Percentiles rank a stretch among this genome's conserved stretches.
Evolutionary conservation across 768 basidiomycete species (phyloP).

Genomic region (Strobilomyces dryophilus): DNA sequence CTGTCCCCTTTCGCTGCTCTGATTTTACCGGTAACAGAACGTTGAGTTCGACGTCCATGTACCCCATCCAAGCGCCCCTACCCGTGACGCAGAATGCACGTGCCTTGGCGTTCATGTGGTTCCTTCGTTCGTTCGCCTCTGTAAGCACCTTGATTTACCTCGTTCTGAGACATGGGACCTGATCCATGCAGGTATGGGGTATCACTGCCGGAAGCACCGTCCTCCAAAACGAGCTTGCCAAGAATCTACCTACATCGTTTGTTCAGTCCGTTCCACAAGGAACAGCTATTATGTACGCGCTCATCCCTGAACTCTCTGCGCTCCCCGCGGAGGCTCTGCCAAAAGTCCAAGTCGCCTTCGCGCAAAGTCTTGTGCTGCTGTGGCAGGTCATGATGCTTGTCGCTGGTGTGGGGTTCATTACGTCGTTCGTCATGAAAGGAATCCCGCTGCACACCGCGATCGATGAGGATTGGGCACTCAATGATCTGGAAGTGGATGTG

Average conservation of each 20-base stretch:
- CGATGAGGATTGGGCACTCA: background rate
- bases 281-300: conserved; percentile 40
- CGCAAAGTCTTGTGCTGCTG: conserved; percentile 27
- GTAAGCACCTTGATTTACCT: background rate
- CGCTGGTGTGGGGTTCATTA: background rate
- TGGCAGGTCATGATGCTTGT: conserved; percentile 35
- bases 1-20: background rate
- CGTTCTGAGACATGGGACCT: background rate
- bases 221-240: background rate
- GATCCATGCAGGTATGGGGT: background rate
- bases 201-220: background rate
- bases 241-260: conserved; percentile 39
- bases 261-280: conserved; percentile 32
- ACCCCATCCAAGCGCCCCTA: background rate
- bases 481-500: background rate
- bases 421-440: conserved; percentile 3
- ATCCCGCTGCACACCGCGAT: background rate
- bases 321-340: conserved; percentile 32
- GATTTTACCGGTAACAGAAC: background rate
- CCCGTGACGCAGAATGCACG: background rate
- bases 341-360: conserved; percentile 34
- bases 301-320: conserved; percentile 38
- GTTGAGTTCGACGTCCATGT: background rate
- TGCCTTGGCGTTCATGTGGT: background rate
- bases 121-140: background rate